A percentile compares a stretch with the other conserved stretches of the same genome.
These are phyloP conservation scores for Verticillium albo-atrum DNA, from an alignment of 2,329 filamentous ascomycete species.

Conservation along the genomic window DNA sequence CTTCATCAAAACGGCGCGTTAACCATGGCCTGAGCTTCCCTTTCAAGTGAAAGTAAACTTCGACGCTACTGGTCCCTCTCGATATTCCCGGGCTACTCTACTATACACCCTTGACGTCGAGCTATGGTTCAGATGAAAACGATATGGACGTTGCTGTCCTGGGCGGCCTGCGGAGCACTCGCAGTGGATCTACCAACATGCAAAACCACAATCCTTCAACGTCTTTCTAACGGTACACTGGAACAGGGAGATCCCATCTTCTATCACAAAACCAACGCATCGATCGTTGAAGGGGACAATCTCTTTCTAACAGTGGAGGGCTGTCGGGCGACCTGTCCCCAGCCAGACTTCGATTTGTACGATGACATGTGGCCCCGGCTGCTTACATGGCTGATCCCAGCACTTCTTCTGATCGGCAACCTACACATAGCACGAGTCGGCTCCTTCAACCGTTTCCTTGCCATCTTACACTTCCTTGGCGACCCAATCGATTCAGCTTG, in stretches of 20 bases:
- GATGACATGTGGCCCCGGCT: conserved; percentile 10
- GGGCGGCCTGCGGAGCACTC: not conserved
- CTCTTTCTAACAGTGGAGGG: conserved; percentile 27
- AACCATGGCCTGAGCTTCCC: too few species aligned
- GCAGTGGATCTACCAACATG: not conserved
- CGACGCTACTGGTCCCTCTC: too few species aligned
- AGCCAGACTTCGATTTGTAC: conserved; percentile 6
- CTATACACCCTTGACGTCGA: too few species aligned
- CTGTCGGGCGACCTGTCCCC: conserved; percentile 1
- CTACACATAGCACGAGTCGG: conserved; percentile 5
- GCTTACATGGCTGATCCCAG: conserved; percentile 9
- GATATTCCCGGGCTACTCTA: too few species aligned
- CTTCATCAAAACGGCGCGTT: too few species aligned
- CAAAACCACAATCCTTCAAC: not conserved
- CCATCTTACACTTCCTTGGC: conserved; percentile 2
- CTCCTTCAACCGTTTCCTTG: conserved; percentile 1
- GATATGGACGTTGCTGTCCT: too few species aligned
- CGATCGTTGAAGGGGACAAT: not conserved
- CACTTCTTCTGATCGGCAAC: conserved; percentile 9
- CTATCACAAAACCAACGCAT: not conserved
- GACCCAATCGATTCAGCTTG: conserved; percentile 4
- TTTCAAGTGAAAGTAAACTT: too few species aligned
- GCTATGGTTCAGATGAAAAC: too few species aligned
- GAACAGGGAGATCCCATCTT: not conserved
- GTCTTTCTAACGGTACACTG: not conserved